A percentile compares a stretch with the other conserved stretches of the same genome.
Evolutionary conservation across 2,329 filamentous ascomycete genomes (phyloP).

Genomic region (Malbranchea zuffiana): DNA sequence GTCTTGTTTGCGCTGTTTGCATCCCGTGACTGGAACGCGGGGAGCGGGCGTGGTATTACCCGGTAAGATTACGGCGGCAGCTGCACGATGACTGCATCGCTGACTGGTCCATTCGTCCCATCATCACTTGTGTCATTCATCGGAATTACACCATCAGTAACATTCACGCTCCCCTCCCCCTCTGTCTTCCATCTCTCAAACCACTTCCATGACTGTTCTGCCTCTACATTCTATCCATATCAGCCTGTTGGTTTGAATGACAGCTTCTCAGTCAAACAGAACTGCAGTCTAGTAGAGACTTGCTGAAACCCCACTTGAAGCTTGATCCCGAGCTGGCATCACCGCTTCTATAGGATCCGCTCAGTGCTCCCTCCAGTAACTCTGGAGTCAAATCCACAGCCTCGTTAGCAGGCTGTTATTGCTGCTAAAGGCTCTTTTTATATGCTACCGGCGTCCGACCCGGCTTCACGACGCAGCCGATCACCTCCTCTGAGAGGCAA

Average conservation of each 20-base stretch:
- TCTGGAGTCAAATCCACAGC: too few relatives aligned
- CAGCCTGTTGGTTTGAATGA: neutral
- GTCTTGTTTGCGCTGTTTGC: slow-evolving; percentile 9
- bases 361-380: too few relatives aligned
- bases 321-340: neutral
- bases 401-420: neutral
- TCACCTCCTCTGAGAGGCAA: slow-evolving; percentile 25
- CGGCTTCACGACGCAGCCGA: slow-evolving; percentile 29
- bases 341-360: neutral
- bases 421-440: slow-evolving; percentile 25
- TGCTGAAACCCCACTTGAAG: neutral
- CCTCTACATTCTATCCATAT: neutral
- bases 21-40: neutral
- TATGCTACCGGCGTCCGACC: slow-evolving; percentile 35
- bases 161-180: neutral
- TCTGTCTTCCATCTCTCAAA: neutral
- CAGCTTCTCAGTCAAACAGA: neutral
- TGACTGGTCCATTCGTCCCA: slow-evolving; percentile 8
- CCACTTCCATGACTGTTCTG: neutral
- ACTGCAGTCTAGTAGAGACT: neutral
- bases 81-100: slow-evolving; percentile 1
- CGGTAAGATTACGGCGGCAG: slow-evolving; percentile 1
- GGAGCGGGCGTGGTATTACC: slow-evolving; percentile 1
- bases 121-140: slow-evolving; percentile 4
- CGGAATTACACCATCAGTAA: slow-evolving; percentile 1